These are phyloP conservation scores for Malassezia arunalokei DNA, from an alignment of 1,284 basidiomycete species.

Conservation along the genomic window DNA sequence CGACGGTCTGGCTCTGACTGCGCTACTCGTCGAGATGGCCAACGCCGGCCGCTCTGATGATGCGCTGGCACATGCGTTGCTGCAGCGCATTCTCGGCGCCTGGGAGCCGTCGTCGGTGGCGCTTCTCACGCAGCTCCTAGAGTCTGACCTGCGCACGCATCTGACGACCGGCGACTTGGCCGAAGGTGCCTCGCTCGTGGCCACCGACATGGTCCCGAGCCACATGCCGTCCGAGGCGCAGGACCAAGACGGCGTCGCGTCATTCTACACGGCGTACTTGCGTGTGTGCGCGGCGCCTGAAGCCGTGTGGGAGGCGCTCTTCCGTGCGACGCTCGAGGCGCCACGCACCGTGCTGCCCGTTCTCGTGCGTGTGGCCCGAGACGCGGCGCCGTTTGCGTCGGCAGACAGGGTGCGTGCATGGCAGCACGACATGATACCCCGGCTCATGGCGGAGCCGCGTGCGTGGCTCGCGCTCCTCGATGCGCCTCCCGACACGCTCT, in stretches of 20 bases:
- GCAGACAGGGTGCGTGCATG: not conserved
- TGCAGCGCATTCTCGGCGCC: not conserved
- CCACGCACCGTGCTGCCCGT: not conserved
- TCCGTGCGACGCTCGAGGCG: not conserved
- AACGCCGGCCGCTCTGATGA: not conserved
- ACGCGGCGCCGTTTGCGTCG: not conserved
- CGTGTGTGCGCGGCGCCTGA: not conserved
- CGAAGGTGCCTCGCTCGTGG: not conserved
- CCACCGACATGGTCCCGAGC: not conserved
- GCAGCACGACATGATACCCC: not conserved
- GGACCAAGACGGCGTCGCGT: not conserved
- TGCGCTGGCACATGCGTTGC: not conserved
- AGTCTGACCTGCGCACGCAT: not conserved
- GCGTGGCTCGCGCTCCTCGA: not conserved
- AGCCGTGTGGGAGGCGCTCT: not conserved
- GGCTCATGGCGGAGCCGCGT: not conserved
- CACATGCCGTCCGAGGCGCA: not conserved
- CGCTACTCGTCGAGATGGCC: not conserved
- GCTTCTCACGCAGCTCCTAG: not conserved
- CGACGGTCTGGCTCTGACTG: not conserved
- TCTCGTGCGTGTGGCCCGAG: slow-evolving; percentile 2
- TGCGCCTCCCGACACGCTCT: not conserved
- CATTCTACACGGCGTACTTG: slow-evolving; percentile 10
- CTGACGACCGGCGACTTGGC: not conserved
- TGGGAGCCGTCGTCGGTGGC: not conserved